Evolutionary conservation across 169 alveolate genomes (phyloP), one percentile per base, ranked within the genome.

Genomic region (Plasmodium vinckei): DNA sequence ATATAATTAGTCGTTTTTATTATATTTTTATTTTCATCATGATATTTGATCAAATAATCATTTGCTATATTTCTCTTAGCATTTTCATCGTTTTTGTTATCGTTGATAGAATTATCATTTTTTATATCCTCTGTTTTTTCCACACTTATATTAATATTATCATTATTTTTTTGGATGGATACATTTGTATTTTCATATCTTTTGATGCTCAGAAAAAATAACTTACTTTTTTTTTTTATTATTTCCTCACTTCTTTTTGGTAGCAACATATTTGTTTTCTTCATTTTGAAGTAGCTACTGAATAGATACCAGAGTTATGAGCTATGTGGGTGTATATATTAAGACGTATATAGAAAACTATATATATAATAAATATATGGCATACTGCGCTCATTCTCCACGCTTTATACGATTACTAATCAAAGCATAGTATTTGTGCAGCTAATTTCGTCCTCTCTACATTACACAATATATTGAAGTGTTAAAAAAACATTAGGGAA

Each of bases 1-100:
- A 86, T 86, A 72, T 86, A 59, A 17, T 70, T 70, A 0, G 91
- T 86, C 33, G 87, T 68, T 64, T 23, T 68, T 44, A 86, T 86
- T n/a, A 86, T 46, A 69, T 70, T 86, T 57, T 70, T 86, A 47
- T 68, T 86, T 5, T 68, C 71, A 12, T 60, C 65, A 54, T 86
- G 70, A 44, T 69, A 71, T 21, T 86, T 69, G 9, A 59, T 57
- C 39, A 86, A 47, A 57, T 63, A 63, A 9, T 77, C 73, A 27
- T 73, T 56, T 68, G 23, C 17, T 68, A 17, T 65, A 12, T 61
- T 25, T 25, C 44, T 61, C 25, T n/a, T 25, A 51, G 23, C 47
- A 9, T 68, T 39, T 6, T 6, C 19, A 53, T 12, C 69, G 9
- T 54, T 39, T 13, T 47, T 39, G 19, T 44, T 5, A 12, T n/a